Evolutionary conservation across 169 alveolate genomes (phyloP), one percentile per base, ranked within the genome.

Genomic region (Babesia ovis): DNA sequence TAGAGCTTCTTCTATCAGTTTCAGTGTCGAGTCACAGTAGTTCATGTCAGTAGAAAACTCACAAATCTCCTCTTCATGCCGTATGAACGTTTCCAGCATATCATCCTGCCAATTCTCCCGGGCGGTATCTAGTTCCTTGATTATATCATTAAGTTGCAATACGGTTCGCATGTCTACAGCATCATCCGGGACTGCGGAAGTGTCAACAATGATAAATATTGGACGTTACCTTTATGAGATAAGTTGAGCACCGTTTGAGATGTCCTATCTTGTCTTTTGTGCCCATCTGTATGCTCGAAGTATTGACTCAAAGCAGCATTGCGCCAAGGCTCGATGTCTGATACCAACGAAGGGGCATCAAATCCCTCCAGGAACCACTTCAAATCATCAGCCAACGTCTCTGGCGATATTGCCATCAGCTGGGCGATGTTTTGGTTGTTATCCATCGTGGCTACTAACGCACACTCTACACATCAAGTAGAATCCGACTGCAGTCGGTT

Each of bases 41-140:
- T 84, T 83, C 35, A 88, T 50, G 57, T 88, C 68, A 5, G 66
- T 77, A 31, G 82, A 53, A 42, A 81, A 76, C 45, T 84, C 79
- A 1, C 59, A 39, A 2, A 84, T 55, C 39, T 88, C 86, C 51
- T 79, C 58, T 45, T 75, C 82, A 50, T 88, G 83, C 56, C 57
- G 73, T 34, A 60, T 14, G 32, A 84, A 77, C 4, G 77, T 57
- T 18, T 56, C 53, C 67, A 84, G 67, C 45, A 83, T 61, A 32
- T 88, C 85, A 27, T 84, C 60, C 46, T 86, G 85, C 67, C 80
- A 73, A 23, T 50, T 32, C 50, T 68, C 43, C 5, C 84, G 74
- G 23, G 69, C 68, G 14, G 39, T 23, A 14, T 77, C 70, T 12
- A 85, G 61, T 35, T 48, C 59, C 27, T 46, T 68, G 35, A 72